These are phyloP conservation scores for Aspergillus biplanus DNA, from an alignment of 495 filamentous ascomycete species.

Conservation along the genomic window DNA sequence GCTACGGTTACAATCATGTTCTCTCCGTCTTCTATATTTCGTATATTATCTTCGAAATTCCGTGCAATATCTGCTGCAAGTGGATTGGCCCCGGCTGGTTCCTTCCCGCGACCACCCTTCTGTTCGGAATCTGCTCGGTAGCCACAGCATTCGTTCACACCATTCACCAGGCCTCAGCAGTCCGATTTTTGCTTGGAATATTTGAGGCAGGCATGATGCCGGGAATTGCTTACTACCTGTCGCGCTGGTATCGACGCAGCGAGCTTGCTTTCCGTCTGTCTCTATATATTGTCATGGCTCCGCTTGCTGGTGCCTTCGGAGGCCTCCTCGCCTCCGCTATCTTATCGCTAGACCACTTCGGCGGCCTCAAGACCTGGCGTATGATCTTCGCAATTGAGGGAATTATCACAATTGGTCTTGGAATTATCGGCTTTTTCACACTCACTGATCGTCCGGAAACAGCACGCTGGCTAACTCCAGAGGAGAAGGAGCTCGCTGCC, in stretches of 20 bases:
- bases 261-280: slow-evolving; percentile 66
- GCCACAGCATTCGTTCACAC: slow-evolving; percentile 53
- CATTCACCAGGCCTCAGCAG: slow-evolving; percentile 44
- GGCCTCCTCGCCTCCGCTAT: slow-evolving; percentile 67
- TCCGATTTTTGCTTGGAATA: slow-evolving; percentile 61
- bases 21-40: slow-evolving; percentile 68
- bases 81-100: slow-evolving; percentile 56
- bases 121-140: slow-evolving; percentile 53
- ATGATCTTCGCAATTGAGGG: slow-evolving; percentile 80
- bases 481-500: slow-evolving; percentile 66
- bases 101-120: slow-evolving; percentile 48
- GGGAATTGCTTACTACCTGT: slow-evolving; percentile 74
- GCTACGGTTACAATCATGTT: slow-evolving; percentile 62
- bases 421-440: slow-evolving; percentile 58
- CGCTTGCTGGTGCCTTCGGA: slow-evolving; percentile 71
- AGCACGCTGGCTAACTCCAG: slow-evolving; percentile 64
- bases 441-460: slow-evolving; percentile 71
- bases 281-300: slow-evolving; percentile 60
- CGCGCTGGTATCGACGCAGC: slow-evolving; percentile 69
- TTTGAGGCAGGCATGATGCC: slow-evolving; percentile 74
- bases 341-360: slow-evolving; percentile 47
- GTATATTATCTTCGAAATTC: slow-evolving; percentile 76
- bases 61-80: slow-evolving; percentile 66
- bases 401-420: slow-evolving; percentile 65
- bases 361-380: slow-evolving; percentile 61